Evolutionary conservation across 495 filamentous ascomycete species (phyloP).

Genomic region (Extremus antarcticus): DNA sequence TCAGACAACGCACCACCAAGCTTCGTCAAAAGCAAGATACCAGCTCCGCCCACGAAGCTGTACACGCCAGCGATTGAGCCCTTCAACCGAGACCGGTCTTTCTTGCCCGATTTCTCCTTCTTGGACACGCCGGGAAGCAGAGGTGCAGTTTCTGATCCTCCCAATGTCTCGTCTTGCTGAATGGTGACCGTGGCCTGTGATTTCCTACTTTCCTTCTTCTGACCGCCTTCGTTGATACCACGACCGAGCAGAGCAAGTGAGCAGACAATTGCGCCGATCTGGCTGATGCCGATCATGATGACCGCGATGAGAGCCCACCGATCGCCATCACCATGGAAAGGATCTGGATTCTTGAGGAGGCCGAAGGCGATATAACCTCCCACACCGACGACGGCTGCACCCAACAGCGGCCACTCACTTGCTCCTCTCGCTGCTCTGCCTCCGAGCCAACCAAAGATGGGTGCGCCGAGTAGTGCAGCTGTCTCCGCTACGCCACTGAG

Average conservation of each 20-base stretch:
- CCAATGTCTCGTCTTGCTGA: not conserved
- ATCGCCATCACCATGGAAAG: conserved; percentile 48
- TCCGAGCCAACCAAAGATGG: conserved; percentile 72
- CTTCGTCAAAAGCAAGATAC: conserved; percentile 86
- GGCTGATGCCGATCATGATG: conserved; percentile 69
- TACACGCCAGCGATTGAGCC: conserved; percentile 92
- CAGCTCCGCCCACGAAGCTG: conserved; percentile 78
- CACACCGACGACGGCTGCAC: conserved; percentile 59
- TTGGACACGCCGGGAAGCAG: conserved; percentile 8
- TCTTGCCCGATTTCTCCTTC: conserved; percentile 12
- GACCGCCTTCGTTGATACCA: conserved; percentile 46
- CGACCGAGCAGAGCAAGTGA: conserved; percentile 74
- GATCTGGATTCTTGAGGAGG: conserved; percentile 57
- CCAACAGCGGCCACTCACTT: conserved; percentile 63
- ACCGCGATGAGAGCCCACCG: conserved; percentile 64
- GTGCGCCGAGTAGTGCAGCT: conserved; percentile 71
- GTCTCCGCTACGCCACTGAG: conserved; percentile 83
- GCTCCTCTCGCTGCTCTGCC: conserved; percentile 42
- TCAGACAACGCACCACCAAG: conserved; percentile 82
- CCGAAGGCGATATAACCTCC: conserved; percentile 67
- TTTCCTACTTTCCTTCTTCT: not conserved
- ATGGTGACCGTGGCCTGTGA: not conserved
- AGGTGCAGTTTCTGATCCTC: conserved; percentile 15
- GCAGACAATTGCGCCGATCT: conserved; percentile 93
- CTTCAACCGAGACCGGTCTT: conserved; percentile 50